phyloP scores from a whole-genome alignment of 352 stramenopile genomes.

The Paralagenidium karlingii region DNA sequence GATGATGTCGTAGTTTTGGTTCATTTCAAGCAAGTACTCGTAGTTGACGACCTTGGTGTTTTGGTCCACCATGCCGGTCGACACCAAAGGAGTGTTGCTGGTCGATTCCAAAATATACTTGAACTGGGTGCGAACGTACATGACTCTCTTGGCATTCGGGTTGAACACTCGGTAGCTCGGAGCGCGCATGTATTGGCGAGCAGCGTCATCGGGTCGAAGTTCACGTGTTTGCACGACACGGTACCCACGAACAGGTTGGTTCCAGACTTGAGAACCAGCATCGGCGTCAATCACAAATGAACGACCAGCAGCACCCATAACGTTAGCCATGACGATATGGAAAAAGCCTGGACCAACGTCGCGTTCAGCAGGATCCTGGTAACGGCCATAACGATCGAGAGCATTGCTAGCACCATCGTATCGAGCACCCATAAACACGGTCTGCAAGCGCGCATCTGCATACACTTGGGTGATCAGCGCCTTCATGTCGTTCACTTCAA shows the following conservation, averaged over 20 bases:
- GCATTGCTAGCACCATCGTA: constrained; percentile 10
- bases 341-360: constrained; percentile 15
- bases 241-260: constrained; percentile 13
- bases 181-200: constrained; percentile 8
- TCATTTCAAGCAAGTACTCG: constrained; percentile 55
- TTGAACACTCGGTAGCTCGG: not conserved
- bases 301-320: constrained; percentile 10
- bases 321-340: constrained; percentile 14
- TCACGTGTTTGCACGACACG: constrained; percentile 6
- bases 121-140: constrained; percentile 10
- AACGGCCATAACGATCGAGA: constrained; percentile 5
- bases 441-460: constrained; percentile 6
- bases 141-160: not conserved
- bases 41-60: constrained; percentile 46
- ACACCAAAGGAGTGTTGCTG: constrained; percentile 34
- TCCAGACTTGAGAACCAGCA: constrained; percentile 13
- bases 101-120: constrained; percentile 42
- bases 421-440: constrained; percentile 14
- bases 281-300: constrained; percentile 17
- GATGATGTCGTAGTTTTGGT: constrained; percentile 10
- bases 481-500: constrained; percentile 18
- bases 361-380: constrained; percentile 6
- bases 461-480: constrained; percentile 7
- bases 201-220: constrained; percentile 6
- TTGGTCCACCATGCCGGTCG: constrained; percentile 23